Conservation (phyloP, 1,139 yeast genomes). For the Lodderomyces beijingensis region DNA sequence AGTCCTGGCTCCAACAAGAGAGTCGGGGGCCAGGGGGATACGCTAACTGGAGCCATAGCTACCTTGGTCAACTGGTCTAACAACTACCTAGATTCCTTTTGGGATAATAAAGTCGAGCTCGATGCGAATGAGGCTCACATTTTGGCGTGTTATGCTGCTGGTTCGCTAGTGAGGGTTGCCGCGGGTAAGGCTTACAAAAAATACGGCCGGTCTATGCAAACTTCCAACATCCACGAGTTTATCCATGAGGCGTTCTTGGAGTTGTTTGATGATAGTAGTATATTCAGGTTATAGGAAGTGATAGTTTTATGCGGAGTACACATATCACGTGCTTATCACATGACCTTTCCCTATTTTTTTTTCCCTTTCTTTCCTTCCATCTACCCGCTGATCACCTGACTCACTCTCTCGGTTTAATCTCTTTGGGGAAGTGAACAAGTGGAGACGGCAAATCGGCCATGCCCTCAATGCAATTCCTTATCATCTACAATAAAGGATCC, state of each 20-base stretch:
- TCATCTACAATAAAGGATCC: too few species aligned
- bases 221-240: constrained; percentile 70
- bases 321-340: too few species aligned
- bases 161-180: constrained; percentile 63
- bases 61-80: constrained; percentile 42
- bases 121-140: constrained; percentile 40
- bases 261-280: constrained; percentile 30
- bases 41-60: constrained; percentile 42
- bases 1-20: constrained; percentile 54
- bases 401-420: not conserved
- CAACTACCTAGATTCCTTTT: constrained; percentile 51
- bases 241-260: constrained; percentile 63
- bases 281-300: too few species aligned
- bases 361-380: not conserved
- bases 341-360: not conserved
- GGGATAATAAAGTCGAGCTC: constrained; percentile 60
- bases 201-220: constrained; percentile 77
- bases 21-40: constrained; percentile 50
- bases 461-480: too few species aligned
- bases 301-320: too few species aligned
- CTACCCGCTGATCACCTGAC: not conserved
- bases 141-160: constrained; percentile 73
- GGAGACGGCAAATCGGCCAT: too few species aligned
- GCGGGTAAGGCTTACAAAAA: constrained; percentile 59
- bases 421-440: not conserved